Conservation (phyloP, 2,329 filamentous ascomycete genomes). For the Aspergillus texensis region DNA sequence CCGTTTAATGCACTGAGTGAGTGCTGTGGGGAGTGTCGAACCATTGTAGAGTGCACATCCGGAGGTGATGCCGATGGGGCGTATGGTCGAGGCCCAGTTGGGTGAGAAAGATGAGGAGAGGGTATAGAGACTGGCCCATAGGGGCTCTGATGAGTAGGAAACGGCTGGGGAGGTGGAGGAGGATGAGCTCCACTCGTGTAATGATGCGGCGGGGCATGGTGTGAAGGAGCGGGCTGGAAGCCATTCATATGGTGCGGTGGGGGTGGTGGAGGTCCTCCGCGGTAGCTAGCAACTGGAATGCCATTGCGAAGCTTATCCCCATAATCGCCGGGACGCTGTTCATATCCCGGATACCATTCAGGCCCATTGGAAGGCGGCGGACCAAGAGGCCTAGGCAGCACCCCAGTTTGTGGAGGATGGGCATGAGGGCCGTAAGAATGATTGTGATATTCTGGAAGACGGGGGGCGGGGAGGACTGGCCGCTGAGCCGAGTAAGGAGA, state of each 20-base stretch:
- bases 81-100: constrained; percentile 36
- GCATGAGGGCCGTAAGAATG: constrained; percentile 35
- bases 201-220: constrained; percentile 35
- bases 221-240: constrained; percentile 36
- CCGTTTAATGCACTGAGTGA: constrained; percentile 39
- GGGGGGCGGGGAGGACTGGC: constrained; percentile 37
- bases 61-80: constrained; percentile 42
- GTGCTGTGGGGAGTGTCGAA: constrained; percentile 41
- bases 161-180: constrained; percentile 42
- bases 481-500: constrained; percentile 39
- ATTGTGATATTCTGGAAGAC: constrained; percentile 33
- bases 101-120: constrained; percentile 38
- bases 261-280: constrained; percentile 48
- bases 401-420: constrained; percentile 29
- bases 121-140: constrained; percentile 40
- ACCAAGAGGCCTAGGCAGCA: constrained; percentile 33
- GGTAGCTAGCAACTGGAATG: constrained; percentile 34
- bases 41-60: constrained; percentile 38
- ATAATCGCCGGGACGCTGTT: constrained; percentile 37
- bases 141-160: constrained; percentile 39
- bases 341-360: constrained; percentile 40
- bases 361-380: constrained; percentile 31
- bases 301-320: constrained; percentile 38
- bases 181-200: constrained; percentile 35
- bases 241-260: constrained; percentile 57